Percentiles rank a stretch among this genome's conserved stretches.
These are phyloP conservation scores for Boletus rex-veris DNA, from an alignment of 768 basidiomycete species.

Conservation along the genomic window DNA sequence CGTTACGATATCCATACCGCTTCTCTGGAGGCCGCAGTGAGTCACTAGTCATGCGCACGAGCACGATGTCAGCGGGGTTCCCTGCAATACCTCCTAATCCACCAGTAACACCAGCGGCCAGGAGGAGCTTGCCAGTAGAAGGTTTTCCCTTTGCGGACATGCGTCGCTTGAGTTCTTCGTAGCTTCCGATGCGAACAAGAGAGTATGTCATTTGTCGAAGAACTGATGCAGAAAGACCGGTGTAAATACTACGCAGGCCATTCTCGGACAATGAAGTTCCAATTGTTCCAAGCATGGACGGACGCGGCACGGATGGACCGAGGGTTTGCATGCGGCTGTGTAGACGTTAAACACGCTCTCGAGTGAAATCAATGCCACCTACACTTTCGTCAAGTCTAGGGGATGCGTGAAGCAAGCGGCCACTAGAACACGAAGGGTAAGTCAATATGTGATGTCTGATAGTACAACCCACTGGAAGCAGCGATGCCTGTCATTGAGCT, in stretches of 20 bases:
- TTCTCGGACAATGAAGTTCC: constrained; percentile 60
- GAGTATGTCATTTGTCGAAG: constrained; percentile 32
- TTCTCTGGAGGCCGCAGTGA: constrained; percentile 68
- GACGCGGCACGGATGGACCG: constrained; percentile 45
- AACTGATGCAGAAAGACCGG: constrained; percentile 72
- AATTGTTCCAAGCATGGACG: constrained; percentile 65
- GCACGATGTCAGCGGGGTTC: constrained; percentile 73
- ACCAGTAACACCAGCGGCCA: constrained; percentile 70
- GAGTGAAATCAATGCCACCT: constrained; percentile 21
- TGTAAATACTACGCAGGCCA: constrained; percentile 73
- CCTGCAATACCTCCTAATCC: constrained; percentile 81
- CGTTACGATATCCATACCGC: constrained; percentile 77
- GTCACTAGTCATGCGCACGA: constrained; percentile 90
- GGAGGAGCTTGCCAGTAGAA: constrained; percentile 52
- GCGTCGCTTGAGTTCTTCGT: constrained; percentile 69
- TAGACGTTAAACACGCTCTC: constrained; percentile 1
- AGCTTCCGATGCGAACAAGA: constrained; percentile 76
- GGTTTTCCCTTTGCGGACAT: constrained; percentile 50
- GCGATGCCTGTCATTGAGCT: constrained; percentile 46
- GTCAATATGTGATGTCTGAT: background rate
- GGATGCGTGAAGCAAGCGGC: constrained; percentile 82
- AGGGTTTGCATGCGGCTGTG: constrained; percentile 80
- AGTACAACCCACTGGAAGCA: constrained; percentile 52
- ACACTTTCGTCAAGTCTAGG: constrained; percentile 85
- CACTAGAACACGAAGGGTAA: constrained; percentile 42